A percentile compares a stretch with the other conserved stretches of the same genome.
Conservation (phyloP, 2,329 filamentous ascomycete genomes). For the Neofusicoccum cordaticola region DNA sequence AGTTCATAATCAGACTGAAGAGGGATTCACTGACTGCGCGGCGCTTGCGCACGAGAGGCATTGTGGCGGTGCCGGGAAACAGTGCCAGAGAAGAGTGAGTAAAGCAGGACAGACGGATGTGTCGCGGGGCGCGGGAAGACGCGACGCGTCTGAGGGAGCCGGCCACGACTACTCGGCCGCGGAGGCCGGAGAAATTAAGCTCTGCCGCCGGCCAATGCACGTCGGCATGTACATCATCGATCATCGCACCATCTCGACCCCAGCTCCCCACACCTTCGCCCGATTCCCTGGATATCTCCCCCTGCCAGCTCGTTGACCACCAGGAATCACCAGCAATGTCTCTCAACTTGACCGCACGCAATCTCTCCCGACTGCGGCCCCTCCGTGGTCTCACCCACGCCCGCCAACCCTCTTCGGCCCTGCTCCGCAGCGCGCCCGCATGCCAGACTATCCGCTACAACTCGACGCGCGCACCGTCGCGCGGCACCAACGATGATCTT, state of each 20-base stretch:
- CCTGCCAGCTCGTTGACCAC: neutral
- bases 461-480: neutral
- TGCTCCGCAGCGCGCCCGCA: slow-evolving; percentile 20
- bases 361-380: slow-evolving; percentile 29
- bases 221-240: slow-evolving; percentile 3
- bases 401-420: slow-evolving; percentile 23
- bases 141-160: neutral
- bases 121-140: neutral
- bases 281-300: neutral
- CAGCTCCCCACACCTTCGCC: slow-evolving; percentile 8
- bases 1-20: neutral
- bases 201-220: neutral
- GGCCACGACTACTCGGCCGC: slow-evolving; percentile 4
- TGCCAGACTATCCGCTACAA: slow-evolving; percentile 19
- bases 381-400: slow-evolving; percentile 28
- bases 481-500: neutral
- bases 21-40: slow-evolving; percentile 14
- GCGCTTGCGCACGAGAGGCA: slow-evolving; percentile 19
- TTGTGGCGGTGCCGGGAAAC: neutral
- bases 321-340: slow-evolving; percentile 10
- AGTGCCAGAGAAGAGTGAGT: neutral
- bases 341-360: slow-evolving; percentile 23
- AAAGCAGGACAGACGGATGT: neutral
- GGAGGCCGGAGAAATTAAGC: neutral
- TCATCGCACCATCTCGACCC: neutral